phyloP scores from a whole-genome alignment of 1,284 basidiomycete genomes.

The Marasmius sp. region DNA sequence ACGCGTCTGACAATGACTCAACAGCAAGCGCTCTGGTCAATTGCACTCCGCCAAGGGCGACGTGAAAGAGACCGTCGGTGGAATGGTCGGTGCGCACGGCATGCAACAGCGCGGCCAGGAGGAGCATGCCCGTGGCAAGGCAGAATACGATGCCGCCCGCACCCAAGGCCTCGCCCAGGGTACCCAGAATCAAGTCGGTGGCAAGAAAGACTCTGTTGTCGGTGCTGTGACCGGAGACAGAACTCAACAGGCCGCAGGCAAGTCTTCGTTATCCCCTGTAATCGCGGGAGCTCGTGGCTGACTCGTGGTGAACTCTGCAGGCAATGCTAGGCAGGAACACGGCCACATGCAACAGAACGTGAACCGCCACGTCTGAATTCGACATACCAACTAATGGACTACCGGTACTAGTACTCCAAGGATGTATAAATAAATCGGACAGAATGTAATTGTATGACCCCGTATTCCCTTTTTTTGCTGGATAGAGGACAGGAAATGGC shows the following conservation, averaged over 20 bases:
- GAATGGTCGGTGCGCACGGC: conserved; percentile 38
- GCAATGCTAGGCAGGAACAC: background rate
- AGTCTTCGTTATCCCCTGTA: conserved; percentile 20
- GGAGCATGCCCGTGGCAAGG: conserved; percentile 66
- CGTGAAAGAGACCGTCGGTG: conserved; percentile 50
- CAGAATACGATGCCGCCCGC: conserved; percentile 56
- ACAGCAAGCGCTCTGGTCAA: conserved; percentile 56
- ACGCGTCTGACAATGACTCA: background rate
- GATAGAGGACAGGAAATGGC: too few relatives aligned
- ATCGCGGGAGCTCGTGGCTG: background rate
- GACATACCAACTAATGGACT: too few relatives aligned
- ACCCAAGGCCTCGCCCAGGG: conserved; percentile 60
- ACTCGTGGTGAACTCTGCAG: background rate
- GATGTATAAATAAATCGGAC: too few relatives aligned
- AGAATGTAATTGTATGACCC: too few relatives aligned
- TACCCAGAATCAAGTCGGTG: conserved; percentile 50
- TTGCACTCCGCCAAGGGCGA: conserved; percentile 54
- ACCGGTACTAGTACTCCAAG: too few relatives aligned
- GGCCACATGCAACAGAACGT: background rate
- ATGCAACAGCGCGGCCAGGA: conserved; percentile 59
- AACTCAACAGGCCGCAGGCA: conserved; percentile 55
- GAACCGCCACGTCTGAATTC: background rate
- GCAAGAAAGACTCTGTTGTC: conserved; percentile 67
- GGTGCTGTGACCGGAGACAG: conserved; percentile 69
- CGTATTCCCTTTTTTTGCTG: too few relatives aligned